Conservation (phyloP, 106 monocot genomes). For the Dioscorea alata region DNA sequence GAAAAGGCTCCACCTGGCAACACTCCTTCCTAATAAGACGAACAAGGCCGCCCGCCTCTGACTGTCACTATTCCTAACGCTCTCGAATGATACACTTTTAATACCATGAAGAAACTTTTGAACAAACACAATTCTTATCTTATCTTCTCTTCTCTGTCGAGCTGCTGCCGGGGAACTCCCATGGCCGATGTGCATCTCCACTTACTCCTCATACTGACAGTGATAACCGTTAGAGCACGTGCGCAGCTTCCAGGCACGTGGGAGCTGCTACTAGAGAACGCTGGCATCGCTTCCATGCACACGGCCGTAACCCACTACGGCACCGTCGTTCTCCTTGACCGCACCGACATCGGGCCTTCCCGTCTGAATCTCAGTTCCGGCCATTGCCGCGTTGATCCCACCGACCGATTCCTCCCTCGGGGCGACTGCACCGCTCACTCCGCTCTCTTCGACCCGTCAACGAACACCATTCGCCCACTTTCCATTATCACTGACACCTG, state of each 20-base stretch:
- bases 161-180: too few species aligned
- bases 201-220: neutral
- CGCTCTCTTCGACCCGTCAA: conserved; percentile 42
- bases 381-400: conserved; percentile 27
- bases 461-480: conserved; percentile 39
- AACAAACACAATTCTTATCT: too few species aligned
- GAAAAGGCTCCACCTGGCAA: too few species aligned
- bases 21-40: too few species aligned
- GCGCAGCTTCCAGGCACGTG: conserved; percentile 56
- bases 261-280: conserved; percentile 49
- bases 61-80: too few species aligned
- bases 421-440: conserved; percentile 66
- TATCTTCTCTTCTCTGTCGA: too few species aligned
- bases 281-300: conserved; percentile 85
- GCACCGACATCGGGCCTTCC: conserved; percentile 74
- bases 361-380: conserved; percentile 22
- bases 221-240: neutral
- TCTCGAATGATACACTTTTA: too few species aligned
- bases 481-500: conserved; percentile 53
- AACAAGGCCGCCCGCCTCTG: too few species aligned
- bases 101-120: too few species aligned
- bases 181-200: too few species aligned
- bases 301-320: conserved; percentile 56
- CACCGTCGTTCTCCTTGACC: conserved; percentile 74
- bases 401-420: conserved; percentile 24